Evolutionary conservation across 2,329 filamentous ascomycete genomes (phyloP).

Genomic region (Cercospora sp.): DNA sequence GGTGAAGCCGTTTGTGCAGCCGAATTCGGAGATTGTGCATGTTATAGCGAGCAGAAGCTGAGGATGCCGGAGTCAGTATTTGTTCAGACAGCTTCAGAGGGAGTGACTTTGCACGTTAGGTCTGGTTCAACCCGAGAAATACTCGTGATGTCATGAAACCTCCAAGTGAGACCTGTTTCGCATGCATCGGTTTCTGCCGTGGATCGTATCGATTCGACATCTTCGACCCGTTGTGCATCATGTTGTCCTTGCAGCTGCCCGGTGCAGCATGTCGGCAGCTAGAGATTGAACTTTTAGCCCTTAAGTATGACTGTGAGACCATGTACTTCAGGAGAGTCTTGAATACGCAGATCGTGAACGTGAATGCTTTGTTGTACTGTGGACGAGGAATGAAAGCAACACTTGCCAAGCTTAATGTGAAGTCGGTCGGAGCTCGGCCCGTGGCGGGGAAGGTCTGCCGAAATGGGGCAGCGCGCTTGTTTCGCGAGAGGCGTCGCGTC

Average conservation of each 20-base stretch:
- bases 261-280: too few species aligned
- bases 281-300: too few species aligned
- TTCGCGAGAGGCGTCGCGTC: slow-evolving; percentile 1
- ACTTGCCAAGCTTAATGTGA: neutral
- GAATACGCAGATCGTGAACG: too few species aligned
- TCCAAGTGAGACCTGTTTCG: neutral
- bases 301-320: neutral
- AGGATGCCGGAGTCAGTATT: neutral
- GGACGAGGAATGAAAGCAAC: neutral
- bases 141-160: neutral
- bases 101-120: neutral
- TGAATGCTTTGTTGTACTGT: too few species aligned
- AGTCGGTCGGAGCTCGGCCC: neutral
- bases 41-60: slow-evolving; percentile 36
- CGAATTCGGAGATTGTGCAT: slow-evolving; percentile 51
- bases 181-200: neutral
- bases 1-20: slow-evolving; percentile 52
- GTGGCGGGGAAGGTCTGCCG: neutral
- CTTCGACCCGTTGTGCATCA: neutral
- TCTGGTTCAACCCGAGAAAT: neutral
- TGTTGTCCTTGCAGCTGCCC: neutral
- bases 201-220: neutral
- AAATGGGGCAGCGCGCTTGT: neutral
- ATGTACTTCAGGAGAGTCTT: too few species aligned
- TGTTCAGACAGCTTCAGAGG: neutral